Conservation (phyloP, 2,329 filamentous ascomycete genomes). For the Clarireedia paspali region DNA sequence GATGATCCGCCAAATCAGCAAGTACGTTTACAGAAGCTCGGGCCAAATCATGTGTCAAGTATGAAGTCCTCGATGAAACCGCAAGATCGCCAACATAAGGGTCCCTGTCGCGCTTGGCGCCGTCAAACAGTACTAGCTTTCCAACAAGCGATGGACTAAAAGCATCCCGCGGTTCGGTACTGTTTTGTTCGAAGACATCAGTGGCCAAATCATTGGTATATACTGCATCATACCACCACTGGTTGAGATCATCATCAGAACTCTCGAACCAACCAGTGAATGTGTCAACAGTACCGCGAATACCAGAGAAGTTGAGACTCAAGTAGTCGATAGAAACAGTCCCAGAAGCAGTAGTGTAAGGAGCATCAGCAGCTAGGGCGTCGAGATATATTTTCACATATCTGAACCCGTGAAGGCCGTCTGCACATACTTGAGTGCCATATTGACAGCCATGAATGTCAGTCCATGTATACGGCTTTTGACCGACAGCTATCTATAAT, state of each 20-base stretch:
- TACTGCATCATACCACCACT: constrained; percentile 46
- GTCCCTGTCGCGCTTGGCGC: constrained; percentile 44
- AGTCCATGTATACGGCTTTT: constrained; percentile 37
- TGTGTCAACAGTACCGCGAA: constrained; percentile 39
- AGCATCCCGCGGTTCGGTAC: constrained; percentile 41
- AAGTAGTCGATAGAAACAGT: constrained; percentile 37
- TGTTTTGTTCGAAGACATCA: constrained; percentile 38
- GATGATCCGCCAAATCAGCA: constrained; percentile 41
- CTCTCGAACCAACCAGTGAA: constrained; percentile 46
- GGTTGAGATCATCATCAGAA: constrained; percentile 40
- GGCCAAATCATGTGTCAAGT: constrained; percentile 38
- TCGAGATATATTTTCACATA: constrained; percentile 43
- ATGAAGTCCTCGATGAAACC: constrained; percentile 40
- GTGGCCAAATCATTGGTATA: constrained; percentile 45
- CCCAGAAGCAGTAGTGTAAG: constrained; percentile 37
- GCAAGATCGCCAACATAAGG: constrained; percentile 46
- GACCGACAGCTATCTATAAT: constrained; percentile 37
- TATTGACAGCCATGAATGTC: constrained; percentile 38
- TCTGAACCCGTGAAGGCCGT: constrained; percentile 46
- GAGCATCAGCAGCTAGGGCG: constrained; percentile 36
- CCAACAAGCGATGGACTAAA: constrained; percentile 36
- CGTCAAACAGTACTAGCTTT: constrained; percentile 42
- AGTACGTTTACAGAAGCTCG: constrained; percentile 39
- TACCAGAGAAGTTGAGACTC: constrained; percentile 37
- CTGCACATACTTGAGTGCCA: constrained; percentile 38